A percentile compares a stretch with the other conserved stretches of the same genome.
Conservation (phyloP, 2,329 filamentous ascomycete genomes). For the Stemphylium vesicarium region DNA sequence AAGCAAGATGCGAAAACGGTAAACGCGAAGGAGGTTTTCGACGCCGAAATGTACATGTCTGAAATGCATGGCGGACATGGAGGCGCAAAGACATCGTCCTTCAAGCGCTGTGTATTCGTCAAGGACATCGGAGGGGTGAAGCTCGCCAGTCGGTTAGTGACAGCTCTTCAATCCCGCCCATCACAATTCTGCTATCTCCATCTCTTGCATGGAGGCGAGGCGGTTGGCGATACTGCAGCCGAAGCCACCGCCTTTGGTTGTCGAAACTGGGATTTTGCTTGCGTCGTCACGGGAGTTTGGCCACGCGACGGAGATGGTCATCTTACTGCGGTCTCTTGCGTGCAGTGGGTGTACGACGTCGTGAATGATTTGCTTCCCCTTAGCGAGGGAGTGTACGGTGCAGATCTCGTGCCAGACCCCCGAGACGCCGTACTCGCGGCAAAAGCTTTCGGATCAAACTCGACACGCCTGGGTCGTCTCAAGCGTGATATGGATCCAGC, state of each 20-base stretch:
- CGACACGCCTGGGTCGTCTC: constrained; percentile 56
- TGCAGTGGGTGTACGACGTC: constrained; percentile 65
- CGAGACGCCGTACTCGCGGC: constrained; percentile 60
- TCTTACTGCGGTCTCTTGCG: constrained; percentile 45
- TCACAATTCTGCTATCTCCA: constrained; percentile 66
- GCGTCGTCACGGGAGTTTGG: constrained; percentile 69
- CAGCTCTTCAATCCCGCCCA: constrained; percentile 58
- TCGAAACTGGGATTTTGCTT: constrained; percentile 69
- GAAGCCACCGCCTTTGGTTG: constrained; percentile 66
- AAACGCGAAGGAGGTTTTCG: constrained; percentile 61
- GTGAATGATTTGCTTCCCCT: constrained; percentile 56
- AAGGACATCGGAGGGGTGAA: constrained; percentile 52
- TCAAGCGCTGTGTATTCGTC: constrained; percentile 69
- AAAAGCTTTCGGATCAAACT: constrained; percentile 65
- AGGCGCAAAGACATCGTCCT: constrained; percentile 65
- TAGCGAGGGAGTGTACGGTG: constrained; percentile 62
- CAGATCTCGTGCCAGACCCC: constrained; percentile 68
- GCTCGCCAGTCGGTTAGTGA: constrained; percentile 50
- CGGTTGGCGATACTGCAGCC: constrained; percentile 52
- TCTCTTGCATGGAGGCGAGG: constrained; percentile 66
- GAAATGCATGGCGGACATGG: constrained; percentile 65
- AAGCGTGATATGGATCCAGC: constrained; percentile 59
- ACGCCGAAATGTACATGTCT: constrained; percentile 67
- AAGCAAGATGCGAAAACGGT: constrained; percentile 47
- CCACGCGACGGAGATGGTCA: constrained; percentile 59